Evolutionary conservation across 192 early-diverging fungal genomes (phyloP).

Genomic region (Geranomyces variabilis): DNA sequence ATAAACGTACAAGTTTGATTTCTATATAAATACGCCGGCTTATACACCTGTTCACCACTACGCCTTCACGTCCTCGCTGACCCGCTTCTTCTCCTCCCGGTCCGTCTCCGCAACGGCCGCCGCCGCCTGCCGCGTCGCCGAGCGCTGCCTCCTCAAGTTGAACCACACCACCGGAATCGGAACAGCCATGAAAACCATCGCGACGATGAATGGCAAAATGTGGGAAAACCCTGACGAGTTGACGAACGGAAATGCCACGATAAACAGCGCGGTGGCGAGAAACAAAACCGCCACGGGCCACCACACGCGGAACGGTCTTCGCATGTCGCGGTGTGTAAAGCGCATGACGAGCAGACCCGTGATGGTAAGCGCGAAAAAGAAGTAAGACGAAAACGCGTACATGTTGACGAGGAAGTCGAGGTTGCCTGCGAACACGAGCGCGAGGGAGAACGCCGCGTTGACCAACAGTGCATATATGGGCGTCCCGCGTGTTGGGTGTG

Average conservation of each 20-base stretch:
- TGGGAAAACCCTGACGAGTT: not conserved
- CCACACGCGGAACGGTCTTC: conserved; percentile 5
- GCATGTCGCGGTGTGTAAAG: conserved; percentile 3
- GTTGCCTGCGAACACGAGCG: not conserved
- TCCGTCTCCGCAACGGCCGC: no score
- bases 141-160: not conserved
- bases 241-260: conserved; percentile 6
- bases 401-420: conserved; percentile 1
- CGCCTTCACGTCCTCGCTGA: no score
- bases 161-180: conserved; percentile 4
- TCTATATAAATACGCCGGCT: no score
- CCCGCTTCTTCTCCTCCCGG: no score
- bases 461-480: not conserved
- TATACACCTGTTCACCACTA: no score
- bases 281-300: conserved; percentile 9
- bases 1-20: no score
- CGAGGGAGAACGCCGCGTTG: not conserved
- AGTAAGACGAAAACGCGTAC: conserved; percentile 15
- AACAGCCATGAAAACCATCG: not conserved
- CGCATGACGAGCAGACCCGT: conserved; percentile 3
- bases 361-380: not conserved
- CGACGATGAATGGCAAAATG: conserved; percentile 3
- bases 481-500: not conserved
- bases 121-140: no score
- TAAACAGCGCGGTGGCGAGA: not conserved